Evolutionary conservation across 1,284 basidiomycete species (phyloP), one percentile per base, ranked within the genome.

Genomic region (Cutaneotrichosporon sp.): DNA sequence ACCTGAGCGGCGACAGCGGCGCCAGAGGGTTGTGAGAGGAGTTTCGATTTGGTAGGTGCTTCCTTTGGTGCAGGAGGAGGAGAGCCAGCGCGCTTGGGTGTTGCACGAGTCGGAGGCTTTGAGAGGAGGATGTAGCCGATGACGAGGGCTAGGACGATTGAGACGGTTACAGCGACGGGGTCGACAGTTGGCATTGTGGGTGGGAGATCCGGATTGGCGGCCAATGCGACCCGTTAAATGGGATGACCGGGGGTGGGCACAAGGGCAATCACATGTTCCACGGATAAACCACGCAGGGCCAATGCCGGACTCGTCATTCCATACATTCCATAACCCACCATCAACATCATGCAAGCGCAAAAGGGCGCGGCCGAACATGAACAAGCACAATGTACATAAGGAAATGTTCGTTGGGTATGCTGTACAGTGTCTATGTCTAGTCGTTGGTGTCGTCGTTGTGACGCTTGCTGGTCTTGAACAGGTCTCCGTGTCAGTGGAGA

Each of bases 1-100:
- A 77, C 77, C 73, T 78, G 78, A 18, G 77, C 77, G 31, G 78
- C 73, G 42, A 69, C 68, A 46, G 80, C 72, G 26, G 73, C 64
- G 10, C 74, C 63, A n/a, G 78, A 65, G 11, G 80, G 78, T n/a
- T 77, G 78, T 34, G 53, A 56, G 31, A 32, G 34, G 34, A 32
- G 32, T 21, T 56, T 56, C 34, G 53, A 34, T 18, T 42, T 46
- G 18, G 42, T 16, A 8, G 42, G 26, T 26, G 26, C 42, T 46
- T 46, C 18, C 42, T 46, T 46, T 18, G 42, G 42, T 7, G 42
- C 42, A 8, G 42, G 42, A 18, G 42, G 42, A 16, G 42, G 42
- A 18, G 42, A 46, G 42, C 42, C 42, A 18, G 14, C 7, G 42
- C 42, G 42, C 42, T 46, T 46, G 42, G 42, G 42, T 16, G 42